These are phyloP conservation scores for Scenedesmus sp. DNA, from an alignment of 163 green algal species.

Conservation along the genomic window DNA sequence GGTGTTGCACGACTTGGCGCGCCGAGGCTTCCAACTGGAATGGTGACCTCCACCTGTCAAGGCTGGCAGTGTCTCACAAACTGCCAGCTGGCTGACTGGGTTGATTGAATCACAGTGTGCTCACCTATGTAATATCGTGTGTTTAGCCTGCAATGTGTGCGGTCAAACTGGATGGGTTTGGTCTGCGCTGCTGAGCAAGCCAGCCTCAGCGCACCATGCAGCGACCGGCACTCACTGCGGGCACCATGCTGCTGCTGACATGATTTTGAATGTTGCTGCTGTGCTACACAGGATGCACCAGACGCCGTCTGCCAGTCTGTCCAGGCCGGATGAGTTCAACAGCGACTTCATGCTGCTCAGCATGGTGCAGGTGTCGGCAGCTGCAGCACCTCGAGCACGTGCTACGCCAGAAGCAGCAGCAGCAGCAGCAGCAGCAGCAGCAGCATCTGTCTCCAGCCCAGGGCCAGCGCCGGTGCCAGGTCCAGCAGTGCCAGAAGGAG, in stretches of 20 bases:
- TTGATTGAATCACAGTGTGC: too few species aligned
- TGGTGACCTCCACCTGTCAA: slow-evolving; percentile 45
- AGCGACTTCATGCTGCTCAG: slow-evolving; percentile 53
- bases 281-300: slow-evolving; percentile 33
- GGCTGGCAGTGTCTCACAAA: slow-evolving; percentile 19
- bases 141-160: too few species aligned
- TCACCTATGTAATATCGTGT: too few species aligned
- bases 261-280: neutral
- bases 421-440: neutral
- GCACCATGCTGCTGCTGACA: too few species aligned
- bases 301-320: neutral
- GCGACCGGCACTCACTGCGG: too few species aligned
- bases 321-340: slow-evolving; percentile 39
- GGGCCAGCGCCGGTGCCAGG: too few species aligned
- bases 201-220: too few species aligned
- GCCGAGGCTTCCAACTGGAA: slow-evolving; percentile 15
- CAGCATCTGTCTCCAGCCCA: too few species aligned
- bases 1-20: slow-evolving; percentile 35
- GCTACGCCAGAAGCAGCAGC: neutral
- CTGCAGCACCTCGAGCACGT: neutral
- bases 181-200: too few species aligned
- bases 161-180: too few species aligned
- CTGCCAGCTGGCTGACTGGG: neutral
- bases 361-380: neutral
- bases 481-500: neutral